Evolutionary conservation across 257 asterid species (phyloP), one percentile per base, ranked within the genome.

Genomic region (Fraxinus anomala): DNA sequence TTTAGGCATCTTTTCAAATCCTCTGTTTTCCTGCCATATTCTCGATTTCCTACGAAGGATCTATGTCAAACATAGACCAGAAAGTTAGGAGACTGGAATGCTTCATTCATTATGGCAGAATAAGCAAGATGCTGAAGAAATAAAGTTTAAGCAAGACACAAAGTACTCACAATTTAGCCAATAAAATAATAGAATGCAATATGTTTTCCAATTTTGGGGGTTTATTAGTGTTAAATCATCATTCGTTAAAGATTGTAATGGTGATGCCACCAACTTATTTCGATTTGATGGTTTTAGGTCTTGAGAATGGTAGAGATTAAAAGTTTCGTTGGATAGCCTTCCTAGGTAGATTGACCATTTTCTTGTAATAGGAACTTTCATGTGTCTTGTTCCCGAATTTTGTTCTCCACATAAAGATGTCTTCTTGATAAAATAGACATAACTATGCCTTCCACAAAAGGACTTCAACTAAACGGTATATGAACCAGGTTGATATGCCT

Each of bases 271-370:
- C 66, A 30, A 30, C 2, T 31, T 67, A 16, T 66, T 34, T 54
- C 17, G 39, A 33, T 16, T 66, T 42, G 26, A 34, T 36, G 12
- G 23, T 19, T 4, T 68, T 33, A 26, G 31, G 44, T 3, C 34
- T 65, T 73, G 33, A 61, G 5, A 61, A 24, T 61, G 6, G 40
- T 72, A 63, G 31, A 8, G 42, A 49, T 28, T n/a, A 68, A 56
- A 74, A 30, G n/a, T 19, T 47, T 31, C 66, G 24, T 19, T n/a
- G 34, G 51, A 44, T 51, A 72, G 73, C 77, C 47, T 73, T 67
- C 68, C 17, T 37, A 1, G 36, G 40, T 74, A 37, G 24, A 17
- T 16, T 69, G 17, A 51, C 5, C 26, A 74, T 19, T 69, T 61
- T 13, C 26, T 56, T 37, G 24, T n/a, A 49, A 34, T 4, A 73